phyloP scores from a whole-genome alignment of 805 yeast species.

The Cyberlindnera maritima region DNA sequence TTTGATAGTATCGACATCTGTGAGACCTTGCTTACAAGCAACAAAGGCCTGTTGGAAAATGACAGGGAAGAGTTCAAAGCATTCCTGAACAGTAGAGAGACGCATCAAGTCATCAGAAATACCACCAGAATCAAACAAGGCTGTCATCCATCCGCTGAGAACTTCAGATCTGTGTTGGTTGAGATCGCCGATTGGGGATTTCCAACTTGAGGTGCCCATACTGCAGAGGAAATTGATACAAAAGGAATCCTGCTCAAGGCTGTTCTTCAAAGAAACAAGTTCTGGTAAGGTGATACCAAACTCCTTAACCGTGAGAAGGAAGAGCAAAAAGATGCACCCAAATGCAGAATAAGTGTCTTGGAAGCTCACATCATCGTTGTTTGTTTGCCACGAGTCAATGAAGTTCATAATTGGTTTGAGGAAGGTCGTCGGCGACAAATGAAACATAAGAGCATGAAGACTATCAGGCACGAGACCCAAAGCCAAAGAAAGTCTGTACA shows the following conservation, averaged over 20 bases:
- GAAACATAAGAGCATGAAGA: constrained; percentile 43
- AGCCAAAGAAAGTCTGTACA: constrained; percentile 52
- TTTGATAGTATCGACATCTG: constrained; percentile 57
- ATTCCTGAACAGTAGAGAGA: constrained; percentile 61
- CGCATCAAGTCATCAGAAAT: constrained; percentile 80
- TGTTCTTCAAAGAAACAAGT: constrained; percentile 21
- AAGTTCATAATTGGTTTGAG: constrained; percentile 46
- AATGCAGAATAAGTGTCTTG: constrained; percentile 70
- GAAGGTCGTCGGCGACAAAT: constrained; percentile 41
- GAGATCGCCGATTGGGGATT: constrained; percentile 24
- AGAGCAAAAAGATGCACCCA: constrained; percentile 55
- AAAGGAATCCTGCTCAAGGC: constrained; percentile 28
- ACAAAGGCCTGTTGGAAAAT: constrained; percentile 70
- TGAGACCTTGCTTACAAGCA: constrained; percentile 52
- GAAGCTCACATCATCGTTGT: constrained; percentile 48
- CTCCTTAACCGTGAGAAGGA: constrained; percentile 38
- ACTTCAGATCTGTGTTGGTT: constrained; percentile 28
- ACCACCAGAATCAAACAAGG: constrained; percentile 80
- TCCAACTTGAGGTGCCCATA: constrained; percentile 28
- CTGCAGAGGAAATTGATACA: constrained; percentile 28
- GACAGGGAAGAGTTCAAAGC: constrained; percentile 65
- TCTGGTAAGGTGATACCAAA: constrained; percentile 35
- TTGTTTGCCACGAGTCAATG: constrained; percentile 44
- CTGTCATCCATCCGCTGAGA: constrained; percentile 72
- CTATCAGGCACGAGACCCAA: constrained; percentile 42